Conservation (phyloP, 73 alveolate species). For the Diophrys appendiculata region DNA sequence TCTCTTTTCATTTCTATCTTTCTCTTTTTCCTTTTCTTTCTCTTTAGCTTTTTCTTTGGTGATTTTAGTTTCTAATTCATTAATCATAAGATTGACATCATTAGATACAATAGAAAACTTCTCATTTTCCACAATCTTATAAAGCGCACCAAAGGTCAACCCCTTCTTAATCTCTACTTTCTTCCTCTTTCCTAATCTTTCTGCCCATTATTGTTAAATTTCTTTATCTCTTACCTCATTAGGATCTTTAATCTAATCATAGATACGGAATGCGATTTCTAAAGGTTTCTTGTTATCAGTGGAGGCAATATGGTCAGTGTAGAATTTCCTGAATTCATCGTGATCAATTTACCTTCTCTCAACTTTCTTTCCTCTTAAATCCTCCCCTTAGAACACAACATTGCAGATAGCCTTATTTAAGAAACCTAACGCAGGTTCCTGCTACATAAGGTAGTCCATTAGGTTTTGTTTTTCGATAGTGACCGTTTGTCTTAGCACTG, state of each 20-base stretch:
- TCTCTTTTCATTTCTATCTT: too few relatives aligned
- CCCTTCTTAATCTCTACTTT: not conserved
- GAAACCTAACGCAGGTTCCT: too few relatives aligned
- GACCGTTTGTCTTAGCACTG: too few relatives aligned
- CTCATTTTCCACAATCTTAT: not conserved
- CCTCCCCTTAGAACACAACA: too few relatives aligned
- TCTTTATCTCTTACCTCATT: not conserved
- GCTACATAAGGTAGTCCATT: too few relatives aligned
- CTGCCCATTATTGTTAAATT: not conserved
- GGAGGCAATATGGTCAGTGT: not conserved
- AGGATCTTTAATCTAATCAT: not conserved
- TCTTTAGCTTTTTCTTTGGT: not conserved
- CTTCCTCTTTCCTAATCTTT: not conserved
- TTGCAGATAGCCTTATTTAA: too few relatives aligned
- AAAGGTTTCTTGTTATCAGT: not conserved
- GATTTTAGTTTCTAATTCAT: not conserved
- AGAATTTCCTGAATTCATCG: not conserved
- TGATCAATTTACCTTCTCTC: too few relatives aligned
- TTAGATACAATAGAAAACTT: not conserved
- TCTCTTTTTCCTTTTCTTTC: too few relatives aligned
- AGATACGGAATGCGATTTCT: not conserved
- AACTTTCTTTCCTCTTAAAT: too few relatives aligned
- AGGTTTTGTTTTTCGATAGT: too few relatives aligned
- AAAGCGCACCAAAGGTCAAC: not conserved
- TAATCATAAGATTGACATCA: not conserved